These are phyloP conservation scores for Hirsutella rhossiliensis DNA, from an alignment of 2,329 filamentous ascomycete species.

Conservation along the genomic window DNA sequence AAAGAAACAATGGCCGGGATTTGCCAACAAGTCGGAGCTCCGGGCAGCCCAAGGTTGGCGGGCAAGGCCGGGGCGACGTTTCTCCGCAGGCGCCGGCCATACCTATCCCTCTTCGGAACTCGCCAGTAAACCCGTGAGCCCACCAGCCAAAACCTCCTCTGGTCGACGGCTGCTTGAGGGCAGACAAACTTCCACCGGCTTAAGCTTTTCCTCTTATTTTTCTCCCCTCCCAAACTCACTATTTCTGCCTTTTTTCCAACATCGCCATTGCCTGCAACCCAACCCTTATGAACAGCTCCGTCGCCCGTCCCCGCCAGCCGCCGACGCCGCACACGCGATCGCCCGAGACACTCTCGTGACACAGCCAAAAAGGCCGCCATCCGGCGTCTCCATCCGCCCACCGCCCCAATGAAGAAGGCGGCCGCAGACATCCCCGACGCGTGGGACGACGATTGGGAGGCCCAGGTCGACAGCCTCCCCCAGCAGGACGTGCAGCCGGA, in stretches of 20 bases:
- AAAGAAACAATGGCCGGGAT: too few species aligned
- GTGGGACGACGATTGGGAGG: conserved; percentile 89
- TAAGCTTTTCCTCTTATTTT: not conserved
- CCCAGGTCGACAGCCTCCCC: conserved; percentile 50
- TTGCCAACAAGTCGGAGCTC: too few species aligned
- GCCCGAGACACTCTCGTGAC: not conserved
- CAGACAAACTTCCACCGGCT: too few species aligned
- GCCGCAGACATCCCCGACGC: conserved; percentile 51
- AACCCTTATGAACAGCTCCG: not conserved
- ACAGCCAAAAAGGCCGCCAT: not conserved
- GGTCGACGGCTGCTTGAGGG: too few species aligned
- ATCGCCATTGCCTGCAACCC: too few species aligned
- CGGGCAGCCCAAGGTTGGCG: too few species aligned
- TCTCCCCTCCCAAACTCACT: not conserved
- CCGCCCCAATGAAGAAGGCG: conserved; percentile 30
- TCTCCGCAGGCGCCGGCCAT: too few species aligned
- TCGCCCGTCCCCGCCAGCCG: not conserved
- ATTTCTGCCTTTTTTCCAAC: not conserved
- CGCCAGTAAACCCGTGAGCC: too few species aligned
- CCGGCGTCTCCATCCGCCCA: not conserved
- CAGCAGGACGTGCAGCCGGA: conserved; percentile 13
- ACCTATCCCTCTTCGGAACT: too few species aligned
- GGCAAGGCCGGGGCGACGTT: too few species aligned
- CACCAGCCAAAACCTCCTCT: too few species aligned
- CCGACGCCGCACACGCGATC: conserved; percentile 2